Conservation (phyloP, 192 early-diverging fungal genomes). For the Backusella tarrabulga region DNA sequence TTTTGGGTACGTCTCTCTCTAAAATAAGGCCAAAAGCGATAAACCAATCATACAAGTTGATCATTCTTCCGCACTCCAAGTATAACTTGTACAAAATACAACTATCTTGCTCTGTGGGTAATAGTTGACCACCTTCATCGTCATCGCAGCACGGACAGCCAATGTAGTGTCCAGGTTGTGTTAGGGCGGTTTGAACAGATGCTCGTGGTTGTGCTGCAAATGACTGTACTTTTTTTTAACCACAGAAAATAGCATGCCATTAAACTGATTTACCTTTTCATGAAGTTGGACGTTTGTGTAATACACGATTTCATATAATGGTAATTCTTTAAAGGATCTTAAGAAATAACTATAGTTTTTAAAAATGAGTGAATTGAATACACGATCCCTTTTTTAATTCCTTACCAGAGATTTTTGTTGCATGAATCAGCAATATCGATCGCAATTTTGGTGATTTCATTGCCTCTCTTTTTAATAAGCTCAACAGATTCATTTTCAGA, state of each 20-base stretch:
- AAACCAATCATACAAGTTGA: slow-evolving; percentile 94
- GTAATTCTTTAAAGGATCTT: slow-evolving; percentile 55
- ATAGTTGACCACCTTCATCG: slow-evolving; percentile 36
- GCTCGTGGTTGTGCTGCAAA: slow-evolving; percentile 85
- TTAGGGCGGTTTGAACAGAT: slow-evolving; percentile 81
- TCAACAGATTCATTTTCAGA: slow-evolving; percentile 38
- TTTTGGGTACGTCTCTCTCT: slow-evolving; percentile 49
- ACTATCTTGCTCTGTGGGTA: slow-evolving; percentile 75
- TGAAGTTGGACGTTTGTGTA: slow-evolving; percentile 68
- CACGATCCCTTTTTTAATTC: neutral
- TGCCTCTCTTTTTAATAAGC: slow-evolving; percentile 37
- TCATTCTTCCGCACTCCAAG: slow-evolving; percentile 88
- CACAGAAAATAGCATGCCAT: neutral
- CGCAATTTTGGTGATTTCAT: slow-evolving; percentile 31
- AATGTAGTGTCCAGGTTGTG: slow-evolving; percentile 75
- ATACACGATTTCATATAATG: slow-evolving; percentile 82
- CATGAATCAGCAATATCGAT: slow-evolving; percentile 43
- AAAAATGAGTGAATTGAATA: neutral
- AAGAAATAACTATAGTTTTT: neutral
- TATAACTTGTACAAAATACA: slow-evolving; percentile 90
- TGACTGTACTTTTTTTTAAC: slow-evolving; percentile 40
- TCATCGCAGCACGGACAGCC: slow-evolving; percentile 76
- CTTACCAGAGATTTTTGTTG: slow-evolving; percentile 43
- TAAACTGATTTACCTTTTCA: slow-evolving; percentile 53
- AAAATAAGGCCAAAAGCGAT: slow-evolving; percentile 80